A percentile compares a stretch with the other conserved stretches of the same genome.
These are phyloP conservation scores for Lupinus albus DNA, from an alignment of 306 rosid genomes.

Conservation along the genomic window DNA sequence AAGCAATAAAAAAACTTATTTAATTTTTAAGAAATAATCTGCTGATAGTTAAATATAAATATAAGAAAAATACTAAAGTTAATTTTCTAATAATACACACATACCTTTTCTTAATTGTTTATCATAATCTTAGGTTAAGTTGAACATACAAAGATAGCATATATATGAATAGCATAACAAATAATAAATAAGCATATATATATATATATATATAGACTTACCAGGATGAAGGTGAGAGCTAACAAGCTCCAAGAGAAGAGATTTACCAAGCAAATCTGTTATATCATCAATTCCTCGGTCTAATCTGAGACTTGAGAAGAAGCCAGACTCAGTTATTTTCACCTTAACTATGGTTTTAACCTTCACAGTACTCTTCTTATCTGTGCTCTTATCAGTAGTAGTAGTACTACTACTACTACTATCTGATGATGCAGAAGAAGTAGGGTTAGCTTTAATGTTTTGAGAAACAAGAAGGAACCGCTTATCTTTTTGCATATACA, in stretches of 20 bases:
- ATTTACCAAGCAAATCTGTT: constrained; percentile 70
- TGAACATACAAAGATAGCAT: no score
- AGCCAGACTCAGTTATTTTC: constrained; percentile 40
- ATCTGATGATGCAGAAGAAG: background rate
- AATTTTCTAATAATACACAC: no score
- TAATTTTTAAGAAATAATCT: no score
- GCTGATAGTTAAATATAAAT: no score
- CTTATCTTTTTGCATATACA: constrained; percentile 21
- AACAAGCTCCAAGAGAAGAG: constrained; percentile 62
- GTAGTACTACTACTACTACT: no score
- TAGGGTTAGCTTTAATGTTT: constrained; percentile 22
- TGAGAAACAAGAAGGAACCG: background rate
- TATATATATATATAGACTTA: constrained; percentile 37
- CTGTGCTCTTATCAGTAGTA: background rate
- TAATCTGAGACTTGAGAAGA: constrained; percentile 53
- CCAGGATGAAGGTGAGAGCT: constrained; percentile 50
- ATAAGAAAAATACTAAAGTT: no score
- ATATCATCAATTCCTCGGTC: constrained; percentile 56
- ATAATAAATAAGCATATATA: background rate
- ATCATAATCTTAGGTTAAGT: no score
- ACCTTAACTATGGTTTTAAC: constrained; percentile 46
- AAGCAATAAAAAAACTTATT: no score
- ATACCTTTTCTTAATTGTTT: no score
- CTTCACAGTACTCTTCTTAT: constrained; percentile 3
- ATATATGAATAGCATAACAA: background rate